Evolutionary conservation across 305 asterid genomes (phyloP), one percentile per base, ranked within the genome.

Genomic region (Fraxinus xanthoxyloides): DNA sequence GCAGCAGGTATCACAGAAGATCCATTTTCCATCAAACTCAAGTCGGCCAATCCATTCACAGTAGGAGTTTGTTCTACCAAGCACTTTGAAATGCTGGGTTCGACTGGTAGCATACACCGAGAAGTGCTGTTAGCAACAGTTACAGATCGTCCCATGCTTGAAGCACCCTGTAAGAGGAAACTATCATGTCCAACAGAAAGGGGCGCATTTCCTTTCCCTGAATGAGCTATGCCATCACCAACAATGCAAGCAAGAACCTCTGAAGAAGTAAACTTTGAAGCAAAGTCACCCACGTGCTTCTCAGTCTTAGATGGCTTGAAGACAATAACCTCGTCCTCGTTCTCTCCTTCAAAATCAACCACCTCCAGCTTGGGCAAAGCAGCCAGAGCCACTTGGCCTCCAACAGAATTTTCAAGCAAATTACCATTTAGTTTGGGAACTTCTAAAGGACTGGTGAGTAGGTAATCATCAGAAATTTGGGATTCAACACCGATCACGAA

Each of bases 271-370:
- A 80, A 73, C 51, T 86, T 86, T 70, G 88, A 82, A 75, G 89
- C 75, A 19, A 86, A 77, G 2, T 90, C 97, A 78, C 91, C 92
- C n/a, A 84, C 78, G 74, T 77, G 88, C 89, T 91, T 95, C 85
- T 93, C 98, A 77, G 80, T 76, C 26, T 83, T 81, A 15, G 90
- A 86, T 4, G 99, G 99, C 90, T 91, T 92, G 83, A 95, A 95
- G 75, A 95, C 88, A 78, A 95, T 95, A 83, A 92, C 98, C 87
- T 95, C 98, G 3, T 93, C 98, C 80, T 95, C 99, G 69, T 93
- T 98, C 79, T 95, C 97, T 54, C 77, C 61, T 51, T 51, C 89
- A 65, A 89, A 95, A 63, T 82, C 69, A 30, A 63, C 85, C 65
- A 80, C 84, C 73, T 82, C 87, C 24, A 81, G 72, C 84, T 88